Evolutionary conservation across 371 early-diverging fungal species (phyloP), one percentile per base, ranked within the genome.

Genomic region (Funneliformis caledonium): DNA sequence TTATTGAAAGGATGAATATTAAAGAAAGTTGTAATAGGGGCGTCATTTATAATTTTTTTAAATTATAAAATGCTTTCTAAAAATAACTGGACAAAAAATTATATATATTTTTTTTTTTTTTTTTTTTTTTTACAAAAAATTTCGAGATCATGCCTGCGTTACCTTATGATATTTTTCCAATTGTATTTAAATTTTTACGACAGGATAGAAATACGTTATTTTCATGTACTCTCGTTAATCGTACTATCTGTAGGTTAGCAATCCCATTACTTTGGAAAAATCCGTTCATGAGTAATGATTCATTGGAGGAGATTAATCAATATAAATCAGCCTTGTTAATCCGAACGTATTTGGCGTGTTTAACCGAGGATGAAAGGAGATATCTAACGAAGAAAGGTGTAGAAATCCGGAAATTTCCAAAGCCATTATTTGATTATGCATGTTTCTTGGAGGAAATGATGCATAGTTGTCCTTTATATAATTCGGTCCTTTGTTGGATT

Each of bases 181-280:
- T 16, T 52, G 19, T 52, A 52, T 5, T 52, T 14, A 6, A 4
- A 52, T 52, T 16, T 6, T 52, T 52, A 52, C 56, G 16, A 52
- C 16, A 52, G 14, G 56, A 52, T 52, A 52, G 19, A 19, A 52
- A 52, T 19, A 52, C 56, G 19, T 52, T 52, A 16, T 65, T 65
- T 65, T 65, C 65, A 33, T 26, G 33, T 12, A 31, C 26, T 65
- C 65, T 26, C 31, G 31, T 65, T 26, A 65, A 65, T 37, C 65
- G 65, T 65, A 65, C 31, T 1, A 33, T 26, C 9, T 65, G 16
- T 12, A 26, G 5, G 4, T 14, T 65, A 12, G 65, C 22, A 65
- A 26, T 65, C 5, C 65, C 65, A 26, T 33, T 65, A 37, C 65
- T 65, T 65, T 65, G 65, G 65, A 26, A 65, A 65, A 37, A 26